Conservation (phyloP, 2,329 filamentous ascomycete genomes). For the Scortechinia acanthostroma region DNA sequence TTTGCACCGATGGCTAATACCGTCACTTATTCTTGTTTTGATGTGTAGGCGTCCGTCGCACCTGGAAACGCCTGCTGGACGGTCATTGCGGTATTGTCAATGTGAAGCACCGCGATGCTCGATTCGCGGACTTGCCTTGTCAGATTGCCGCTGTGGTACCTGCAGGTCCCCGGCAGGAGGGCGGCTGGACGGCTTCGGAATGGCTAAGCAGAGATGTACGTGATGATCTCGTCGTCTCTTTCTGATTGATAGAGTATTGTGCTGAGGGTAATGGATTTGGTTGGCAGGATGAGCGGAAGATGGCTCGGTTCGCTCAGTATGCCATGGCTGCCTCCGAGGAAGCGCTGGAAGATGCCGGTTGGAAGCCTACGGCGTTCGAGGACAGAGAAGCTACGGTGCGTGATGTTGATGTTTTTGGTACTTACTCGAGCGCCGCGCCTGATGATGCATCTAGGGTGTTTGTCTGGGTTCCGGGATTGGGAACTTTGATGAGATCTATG, state of each 20-base stretch:
- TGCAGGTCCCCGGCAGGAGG: conserved; percentile 26
- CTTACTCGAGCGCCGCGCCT: too few relatives aligned
- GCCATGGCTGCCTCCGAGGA: conserved; percentile 80
- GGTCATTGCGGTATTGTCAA: conserved; percentile 76
- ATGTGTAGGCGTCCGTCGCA: conserved; percentile 48
- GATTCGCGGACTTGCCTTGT: conserved; percentile 71
- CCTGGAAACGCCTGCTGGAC: conserved; percentile 76
- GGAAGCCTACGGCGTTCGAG: conserved; percentile 52
- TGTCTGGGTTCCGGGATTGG: conserved; percentile 94
- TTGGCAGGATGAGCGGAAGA: conserved; percentile 61
- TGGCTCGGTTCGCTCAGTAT: conserved; percentile 89
- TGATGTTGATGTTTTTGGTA: neutral
- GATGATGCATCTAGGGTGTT: conserved; percentile 48
- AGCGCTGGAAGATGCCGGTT: conserved; percentile 76
- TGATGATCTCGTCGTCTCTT: conserved; percentile 9
- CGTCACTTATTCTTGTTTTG: too few relatives aligned
- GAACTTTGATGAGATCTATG: conserved; percentile 83
- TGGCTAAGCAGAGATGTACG: conserved; percentile 35
- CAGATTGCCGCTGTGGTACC: conserved; percentile 81
- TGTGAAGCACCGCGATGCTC: conserved; percentile 51
- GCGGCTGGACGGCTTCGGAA: conserved; percentile 13
- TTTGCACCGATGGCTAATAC: too few relatives aligned
- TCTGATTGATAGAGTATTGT: neutral
- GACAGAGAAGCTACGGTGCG: conserved; percentile 60
- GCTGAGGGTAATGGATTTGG: conserved; percentile 42